Base-by-base conservation (phyloP, 306 rosid species). In the Glycyrrhiza uralensis region DNA sequence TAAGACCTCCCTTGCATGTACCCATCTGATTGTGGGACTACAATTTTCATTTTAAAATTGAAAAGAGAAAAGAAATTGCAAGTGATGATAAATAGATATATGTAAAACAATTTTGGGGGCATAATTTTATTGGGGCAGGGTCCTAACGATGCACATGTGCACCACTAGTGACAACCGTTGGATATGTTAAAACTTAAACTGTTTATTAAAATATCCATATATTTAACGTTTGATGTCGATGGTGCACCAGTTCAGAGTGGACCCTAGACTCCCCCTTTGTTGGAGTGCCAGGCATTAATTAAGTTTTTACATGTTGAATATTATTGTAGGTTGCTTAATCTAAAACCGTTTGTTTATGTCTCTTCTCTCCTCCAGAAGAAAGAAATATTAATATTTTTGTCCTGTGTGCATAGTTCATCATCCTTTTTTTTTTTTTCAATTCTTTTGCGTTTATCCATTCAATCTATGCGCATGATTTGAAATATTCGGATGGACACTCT, bases 1-100 rank as follows among this genome's bases (percentile, higher is more conserved):
- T 91, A 79, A n/a, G 45, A 74, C 97, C 97, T 91, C 69, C 97
- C 96, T 71, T 82, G 83, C 54, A 85, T 83, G 66, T 13, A 59
- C 76, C 92, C 78, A 5, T 74, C 66, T 75, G 2, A 28, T 0
- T 30, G 18, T 39, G 14, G 80, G 86, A 33, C 76, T 70, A 46
- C 66, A 80, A 62, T 65, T 4, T 44, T 26, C 9, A 15, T 51
- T n/a, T 70, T 22, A 14, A 76, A 33, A 70, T 61, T 17, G 6
- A 8, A 80, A 54, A 74, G 17, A 75, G 6, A 8, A 80, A 54
- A 74, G 17, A 75, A 44, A 19, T 44, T 59, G 59, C 65, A 57
- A 52, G 47, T 20, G 66, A 29, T n/a, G n/a, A n/a, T n/a, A n/a
- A n/a, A n/a, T n/a, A n/a, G n/a, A n/a, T n/a, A n/a, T n/a, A n/a